A percentile compares a stretch with the other conserved stretches of the same genome.
These are phyloP conservation scores for Podila horticola DNA, from an alignment of 192 early-diverging fungal species.

Conservation along the genomic window DNA sequence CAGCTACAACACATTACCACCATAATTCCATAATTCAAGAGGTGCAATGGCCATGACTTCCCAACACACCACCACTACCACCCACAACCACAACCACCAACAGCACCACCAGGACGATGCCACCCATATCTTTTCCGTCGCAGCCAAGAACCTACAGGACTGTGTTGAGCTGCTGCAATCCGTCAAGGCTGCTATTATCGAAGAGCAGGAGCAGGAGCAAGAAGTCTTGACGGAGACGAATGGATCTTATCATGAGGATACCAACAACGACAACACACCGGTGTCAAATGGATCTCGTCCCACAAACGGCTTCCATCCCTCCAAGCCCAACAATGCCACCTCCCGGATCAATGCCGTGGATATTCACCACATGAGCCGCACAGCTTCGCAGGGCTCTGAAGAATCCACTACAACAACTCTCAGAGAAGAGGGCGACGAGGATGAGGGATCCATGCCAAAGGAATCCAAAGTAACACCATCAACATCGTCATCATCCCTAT, in stretches of 20 bases:
- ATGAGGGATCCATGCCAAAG: background rate
- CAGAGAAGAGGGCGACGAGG: background rate
- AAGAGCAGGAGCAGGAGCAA: slow-evolving; percentile 12
- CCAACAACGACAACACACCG: background rate
- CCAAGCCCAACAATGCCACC: background rate
- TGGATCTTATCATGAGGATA: background rate
- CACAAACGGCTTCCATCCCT: background rate
- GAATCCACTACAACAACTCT: background rate
- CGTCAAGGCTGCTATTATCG: slow-evolving; percentile 24
- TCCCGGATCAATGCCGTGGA: background rate
- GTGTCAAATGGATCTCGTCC: background rate
- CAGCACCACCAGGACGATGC: background rate
- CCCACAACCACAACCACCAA: too few relatives aligned
- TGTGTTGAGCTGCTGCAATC: slow-evolving; percentile 30
- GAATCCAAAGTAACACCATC: background rate
- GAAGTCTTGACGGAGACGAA: background rate
- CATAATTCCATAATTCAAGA: background rate
- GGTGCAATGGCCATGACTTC: too few relatives aligned
- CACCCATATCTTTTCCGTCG: slow-evolving; percentile 8
- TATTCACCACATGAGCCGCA: slow-evolving; percentile 26
- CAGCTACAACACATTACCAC: background rate
- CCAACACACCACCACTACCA: too few relatives aligned
- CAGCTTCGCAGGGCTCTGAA: slow-evolving; percentile 14
- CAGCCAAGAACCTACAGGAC: slow-evolving; percentile 27
- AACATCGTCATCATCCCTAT: background rate